Conservation (phyloP, 2,329 filamentous ascomycete genomes). For the Beauveria pseudobassiana region DNA sequence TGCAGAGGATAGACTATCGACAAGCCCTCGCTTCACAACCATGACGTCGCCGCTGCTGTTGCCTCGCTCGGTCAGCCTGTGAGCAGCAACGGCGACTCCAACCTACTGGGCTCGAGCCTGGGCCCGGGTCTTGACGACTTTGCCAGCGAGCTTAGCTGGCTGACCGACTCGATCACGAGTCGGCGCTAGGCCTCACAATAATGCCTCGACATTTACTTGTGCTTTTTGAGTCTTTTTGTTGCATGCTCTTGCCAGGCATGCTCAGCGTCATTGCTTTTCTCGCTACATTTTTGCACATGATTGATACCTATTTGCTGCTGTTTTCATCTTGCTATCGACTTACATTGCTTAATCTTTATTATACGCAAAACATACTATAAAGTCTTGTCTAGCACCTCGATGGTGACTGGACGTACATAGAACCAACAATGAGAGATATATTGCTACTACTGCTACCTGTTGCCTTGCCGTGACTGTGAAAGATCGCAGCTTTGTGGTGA, state of each 20-base stretch:
- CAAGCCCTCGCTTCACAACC: constrained; percentile 14
- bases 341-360: too few relatives aligned
- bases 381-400: too few relatives aligned
- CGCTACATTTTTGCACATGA: background rate
- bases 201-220: too few relatives aligned
- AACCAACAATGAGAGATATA: too few relatives aligned
- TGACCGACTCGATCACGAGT: constrained; percentile 36
- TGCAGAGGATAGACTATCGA: background rate
- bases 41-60: constrained; percentile 21
- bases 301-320: constrained; percentile 6
- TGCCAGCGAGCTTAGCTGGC: constrained; percentile 42
- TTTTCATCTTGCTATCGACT: background rate
- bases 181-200: background rate
- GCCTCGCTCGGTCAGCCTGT: constrained; percentile 14
- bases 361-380: too few relatives aligned
- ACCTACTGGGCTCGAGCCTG: constrained; percentile 21
- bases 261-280: background rate
- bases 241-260: background rate
- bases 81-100: background rate
- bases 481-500: too few relatives aligned
- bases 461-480: too few relatives aligned
- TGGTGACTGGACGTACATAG: too few relatives aligned
- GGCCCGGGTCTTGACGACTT: constrained; percentile 34
- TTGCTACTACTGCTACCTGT: too few relatives aligned
- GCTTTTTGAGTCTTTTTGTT: background rate